Base-by-base conservation (phyloP, 805 yeast genomes). In the Candida boleticola region DNA sequence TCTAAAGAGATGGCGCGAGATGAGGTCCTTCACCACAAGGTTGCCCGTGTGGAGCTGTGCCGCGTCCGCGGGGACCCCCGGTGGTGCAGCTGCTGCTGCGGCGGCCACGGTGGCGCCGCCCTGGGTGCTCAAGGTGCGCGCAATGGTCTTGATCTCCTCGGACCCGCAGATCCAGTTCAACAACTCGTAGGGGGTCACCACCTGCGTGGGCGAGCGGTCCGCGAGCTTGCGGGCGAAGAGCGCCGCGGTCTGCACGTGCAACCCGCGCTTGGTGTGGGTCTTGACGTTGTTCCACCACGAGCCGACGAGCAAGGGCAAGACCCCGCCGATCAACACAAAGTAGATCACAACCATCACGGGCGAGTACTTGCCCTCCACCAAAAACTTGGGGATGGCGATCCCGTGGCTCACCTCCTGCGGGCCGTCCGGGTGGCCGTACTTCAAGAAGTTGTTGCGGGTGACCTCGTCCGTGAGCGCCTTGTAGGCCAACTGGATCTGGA, bases 361-460 rank as follows among this genome's bases (percentile, higher is more conserved):
- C 3, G 95, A 82, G 18, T 82, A 82, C 44, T 81, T 74, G 33
- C 95, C 89, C 49, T 89, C 96, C 23, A 95, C 86, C 47, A 93
- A 73, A 65, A 87, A 89, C 59, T 85, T 82, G 25, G 99, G 99
- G 50, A 93, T 68, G 0, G 98, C 99, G 62, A 93, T 89, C 47
- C 99, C 99, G 60, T 89, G 97, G 17, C 84, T 70, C 16, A 84
- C 75, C 21, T 87, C 87, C 63, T 88, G 96, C 32, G 95, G 96
- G 33, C 99, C 99, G 68, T 93, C 99, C 3, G 99, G 99, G 60
- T 95, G 96, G 38, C 99, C 99, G 57, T 84, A 93, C 53, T 79
- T 82, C 54, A 83, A 69, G 61, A 78, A 89, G 60, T 93, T 93
- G 52, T 86, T 87, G 54, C 80, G 85, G 3, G 87, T 81, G 9